phyloP scores from a whole-genome alignment of 2,329 filamentous ascomycete genomes.

The Alternaria sp. region DNA sequence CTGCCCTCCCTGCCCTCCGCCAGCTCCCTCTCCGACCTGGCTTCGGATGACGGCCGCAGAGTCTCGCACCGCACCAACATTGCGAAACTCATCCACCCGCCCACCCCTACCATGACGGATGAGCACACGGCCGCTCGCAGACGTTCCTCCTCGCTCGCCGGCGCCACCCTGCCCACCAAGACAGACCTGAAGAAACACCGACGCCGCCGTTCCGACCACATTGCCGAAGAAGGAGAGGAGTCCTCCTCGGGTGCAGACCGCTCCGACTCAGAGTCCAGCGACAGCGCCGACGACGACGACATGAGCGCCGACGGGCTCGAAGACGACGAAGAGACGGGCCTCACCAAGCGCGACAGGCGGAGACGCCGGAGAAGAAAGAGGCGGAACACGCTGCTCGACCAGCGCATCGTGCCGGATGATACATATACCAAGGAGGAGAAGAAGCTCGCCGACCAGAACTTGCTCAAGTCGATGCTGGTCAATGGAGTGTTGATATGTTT shows the following conservation, averaged over 20 bases:
- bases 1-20: constrained; percentile 43
- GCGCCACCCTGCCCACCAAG: constrained; percentile 29
- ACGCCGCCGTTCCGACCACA: constrained; percentile 39
- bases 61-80: constrained; percentile 24
- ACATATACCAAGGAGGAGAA: constrained; percentile 73
- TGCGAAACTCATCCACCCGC: constrained; percentile 40
- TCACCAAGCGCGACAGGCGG: constrained; percentile 75
- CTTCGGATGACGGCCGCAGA: constrained; percentile 24
- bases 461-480: constrained; percentile 71
- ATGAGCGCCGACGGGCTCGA: constrained; percentile 72
- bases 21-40: constrained; percentile 33
- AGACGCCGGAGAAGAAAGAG: constrained; percentile 71
- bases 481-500: constrained; percentile 83
- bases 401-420: constrained; percentile 64
- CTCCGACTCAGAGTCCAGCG: constrained; percentile 45
- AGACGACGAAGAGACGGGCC: constrained; percentile 88
- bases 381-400: constrained; percentile 74
- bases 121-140: constrained; percentile 37
- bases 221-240: constrained; percentile 44
- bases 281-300: constrained; percentile 61
- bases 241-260: constrained; percentile 33
- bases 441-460: constrained; percentile 75
- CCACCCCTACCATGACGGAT: constrained; percentile 42
- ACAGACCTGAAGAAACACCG: constrained; percentile 37
- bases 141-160: constrained; percentile 45